A percentile compares a stretch with the other conserved stretches of the same genome.
These are phyloP conservation scores for Haematococcus lacustris DNA, from an alignment of 139 green algal species.

Conservation along the genomic window DNA sequence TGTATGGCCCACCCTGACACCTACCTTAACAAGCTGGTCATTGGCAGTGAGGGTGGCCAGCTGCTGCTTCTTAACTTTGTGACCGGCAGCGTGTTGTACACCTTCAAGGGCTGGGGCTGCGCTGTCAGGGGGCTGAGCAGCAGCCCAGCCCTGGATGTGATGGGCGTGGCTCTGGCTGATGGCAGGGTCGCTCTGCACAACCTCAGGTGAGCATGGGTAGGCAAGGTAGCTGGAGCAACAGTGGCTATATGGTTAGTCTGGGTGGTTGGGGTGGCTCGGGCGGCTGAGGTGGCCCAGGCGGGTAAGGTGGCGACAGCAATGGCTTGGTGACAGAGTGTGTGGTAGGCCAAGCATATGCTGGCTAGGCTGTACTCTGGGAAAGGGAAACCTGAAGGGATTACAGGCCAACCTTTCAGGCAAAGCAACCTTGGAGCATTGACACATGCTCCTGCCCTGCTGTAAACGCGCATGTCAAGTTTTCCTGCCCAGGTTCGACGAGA, in stretches of 20 bases:
- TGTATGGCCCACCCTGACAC: slow-evolving; percentile 91
- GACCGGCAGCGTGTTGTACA: slow-evolving; percentile 56
- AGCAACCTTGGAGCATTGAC: no score
- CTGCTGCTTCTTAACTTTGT: slow-evolving; percentile 90
- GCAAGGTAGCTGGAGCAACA: no score
- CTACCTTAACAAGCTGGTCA: slow-evolving; percentile 93
- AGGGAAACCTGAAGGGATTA: no score
- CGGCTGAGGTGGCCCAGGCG: no score
- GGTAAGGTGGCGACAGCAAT: no score
- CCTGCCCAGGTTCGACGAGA: slow-evolving; percentile 8
- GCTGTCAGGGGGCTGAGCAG: slow-evolving; percentile 54
- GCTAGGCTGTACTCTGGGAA: no score
- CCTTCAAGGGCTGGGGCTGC: slow-evolving; percentile 58
- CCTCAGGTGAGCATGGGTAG: slow-evolving; percentile 49
- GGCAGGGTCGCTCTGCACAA: slow-evolving; percentile 82
- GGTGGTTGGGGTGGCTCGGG: no score
- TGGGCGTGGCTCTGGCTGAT: slow-evolving; percentile 81
- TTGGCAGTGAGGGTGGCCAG: slow-evolving; percentile 60
- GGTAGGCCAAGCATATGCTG: no score
- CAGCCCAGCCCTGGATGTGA: slow-evolving; percentile 87
- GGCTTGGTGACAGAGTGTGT: no score
- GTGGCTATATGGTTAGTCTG: no score
- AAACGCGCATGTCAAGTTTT: background rate
- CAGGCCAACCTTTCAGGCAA: no score
- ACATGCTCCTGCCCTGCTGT: background rate